Percentiles rank a stretch among this genome's conserved stretches.
These are phyloP conservation scores for Yamadazyma laniorum DNA, from an alignment of 805 yeast genomes.

Conservation along the genomic window DNA sequence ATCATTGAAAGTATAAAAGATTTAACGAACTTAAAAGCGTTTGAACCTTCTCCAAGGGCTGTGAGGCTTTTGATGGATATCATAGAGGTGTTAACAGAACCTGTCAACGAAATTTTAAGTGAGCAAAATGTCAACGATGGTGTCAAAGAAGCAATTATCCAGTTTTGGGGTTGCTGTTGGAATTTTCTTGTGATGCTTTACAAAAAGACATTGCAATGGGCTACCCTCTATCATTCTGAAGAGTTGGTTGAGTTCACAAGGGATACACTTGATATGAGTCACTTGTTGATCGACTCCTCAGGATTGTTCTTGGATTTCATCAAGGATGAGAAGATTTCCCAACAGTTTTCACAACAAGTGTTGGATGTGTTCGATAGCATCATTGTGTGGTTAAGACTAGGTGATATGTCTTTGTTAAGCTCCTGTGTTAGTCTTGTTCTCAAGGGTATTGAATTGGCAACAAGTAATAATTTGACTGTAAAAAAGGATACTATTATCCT, in stretches of 20 bases:
- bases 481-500: conserved; percentile 52
- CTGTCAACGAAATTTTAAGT: conserved; percentile 54
- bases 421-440: conserved; percentile 73
- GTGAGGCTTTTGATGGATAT: conserved; percentile 76
- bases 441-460: conserved; percentile 63
- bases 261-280: conserved; percentile 79
- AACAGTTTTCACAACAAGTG: conserved; percentile 30
- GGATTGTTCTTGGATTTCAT: conserved; percentile 8
- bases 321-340: conserved; percentile 4
- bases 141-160: conserved; percentile 1
- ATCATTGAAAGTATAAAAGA: conserved; percentile 45
- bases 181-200: conserved; percentile 65
- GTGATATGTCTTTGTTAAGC: conserved; percentile 69
- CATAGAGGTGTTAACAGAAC: conserved; percentile 58
- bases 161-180: conserved; percentile 77
- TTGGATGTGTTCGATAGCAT: conserved; percentile 64
- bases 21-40: conserved; percentile 48
- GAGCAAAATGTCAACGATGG: background rate
- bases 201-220: conserved; percentile 72
- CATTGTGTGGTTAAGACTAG: conserved; percentile 78
- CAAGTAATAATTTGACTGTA: conserved; percentile 49
- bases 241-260: conserved; percentile 78
- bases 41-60: conserved; percentile 74
- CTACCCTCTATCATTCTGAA: conserved; percentile 52
- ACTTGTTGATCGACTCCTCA: conserved; percentile 63